These are phyloP conservation scores for Beauveria caledonica DNA, from an alignment of 2,329 filamentous ascomycete genomes.

Conservation along the genomic window DNA sequence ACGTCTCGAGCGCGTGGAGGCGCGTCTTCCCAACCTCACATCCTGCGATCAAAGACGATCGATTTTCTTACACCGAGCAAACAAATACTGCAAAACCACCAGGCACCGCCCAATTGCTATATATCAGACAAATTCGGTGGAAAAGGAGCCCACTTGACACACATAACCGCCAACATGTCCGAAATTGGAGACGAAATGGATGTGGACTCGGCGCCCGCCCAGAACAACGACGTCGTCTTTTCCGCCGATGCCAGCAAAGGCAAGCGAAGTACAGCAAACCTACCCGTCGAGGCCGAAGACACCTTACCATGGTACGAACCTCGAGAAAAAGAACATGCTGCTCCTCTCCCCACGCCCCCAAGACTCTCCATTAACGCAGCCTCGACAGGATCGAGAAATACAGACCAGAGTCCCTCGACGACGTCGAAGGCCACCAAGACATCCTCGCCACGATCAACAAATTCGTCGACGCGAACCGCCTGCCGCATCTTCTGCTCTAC, in stretches of 20 bases:
- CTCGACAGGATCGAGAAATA: conserved; percentile 85
- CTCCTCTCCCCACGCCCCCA: not conserved
- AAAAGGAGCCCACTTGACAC: no score
- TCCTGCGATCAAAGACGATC: not conserved
- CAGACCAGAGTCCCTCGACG: conserved; percentile 75
- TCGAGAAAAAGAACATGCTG: no score
- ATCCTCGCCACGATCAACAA: conserved; percentile 97
- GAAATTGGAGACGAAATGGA: conserved; percentile 56
- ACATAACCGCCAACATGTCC: conserved; percentile 32
- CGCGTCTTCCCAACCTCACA: conserved; percentile 7
- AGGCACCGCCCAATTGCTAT: not conserved
- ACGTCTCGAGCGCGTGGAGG: not conserved
- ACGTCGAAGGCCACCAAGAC: conserved; percentile 95
- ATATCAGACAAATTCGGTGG: no score
- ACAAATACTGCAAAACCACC: not conserved
- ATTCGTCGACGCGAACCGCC: conserved; percentile 87
- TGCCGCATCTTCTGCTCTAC: conserved; percentile 94
- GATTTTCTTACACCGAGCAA: not conserved
- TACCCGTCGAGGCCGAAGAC: conserved; percentile 90
- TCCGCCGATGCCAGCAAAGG: conserved; percentile 74
- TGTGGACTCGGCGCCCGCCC: conserved; percentile 38
- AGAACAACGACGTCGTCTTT: conserved; percentile 51
- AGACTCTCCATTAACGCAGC: not conserved
- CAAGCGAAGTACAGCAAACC: conserved; percentile 84
- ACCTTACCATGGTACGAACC: conserved; percentile 72